phyloP scores from a whole-genome alignment of 495 filamentous ascomycete species.

The Articulospora tetracladia region DNA sequence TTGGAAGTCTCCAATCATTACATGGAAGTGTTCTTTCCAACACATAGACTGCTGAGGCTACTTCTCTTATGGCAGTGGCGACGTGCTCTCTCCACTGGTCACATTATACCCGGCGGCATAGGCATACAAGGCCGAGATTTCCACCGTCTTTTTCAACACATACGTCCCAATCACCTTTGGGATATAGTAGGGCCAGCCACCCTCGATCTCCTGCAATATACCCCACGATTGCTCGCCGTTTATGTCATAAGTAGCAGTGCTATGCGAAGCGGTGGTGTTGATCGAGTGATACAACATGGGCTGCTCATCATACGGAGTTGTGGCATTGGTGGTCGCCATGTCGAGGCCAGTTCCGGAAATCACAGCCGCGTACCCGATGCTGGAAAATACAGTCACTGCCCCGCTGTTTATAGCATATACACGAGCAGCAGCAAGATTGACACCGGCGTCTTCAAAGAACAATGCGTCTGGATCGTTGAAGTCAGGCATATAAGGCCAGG shows the following conservation, averaged over 20 bases:
- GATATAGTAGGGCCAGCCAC: neutral
- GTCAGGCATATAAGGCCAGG: neutral
- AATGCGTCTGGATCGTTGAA: neutral
- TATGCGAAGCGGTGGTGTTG: neutral
- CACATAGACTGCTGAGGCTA: neutral
- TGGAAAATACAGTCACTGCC: neutral
- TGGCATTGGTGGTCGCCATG: neutral
- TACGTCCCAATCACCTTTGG: neutral
- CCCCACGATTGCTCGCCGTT: conserved; percentile 2
- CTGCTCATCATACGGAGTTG: neutral
- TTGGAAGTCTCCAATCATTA: neutral
- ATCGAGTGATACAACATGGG: neutral
- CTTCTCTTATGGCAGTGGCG: neutral
- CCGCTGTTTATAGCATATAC: neutral
- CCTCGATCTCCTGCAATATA: neutral
- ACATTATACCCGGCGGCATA: neutral
- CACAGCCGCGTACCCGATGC: neutral
- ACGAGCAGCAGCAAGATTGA: neutral
- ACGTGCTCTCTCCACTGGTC: neutral
- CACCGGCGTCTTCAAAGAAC: neutral
- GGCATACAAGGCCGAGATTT: neutral
- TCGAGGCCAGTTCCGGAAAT: neutral
- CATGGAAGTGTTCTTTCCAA: neutral
- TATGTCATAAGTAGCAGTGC: neutral
- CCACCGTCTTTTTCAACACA: neutral